Evolutionary conservation across 2,329 filamentous ascomycete genomes (phyloP).

Genomic region (Colletotrichum somersetense): DNA sequence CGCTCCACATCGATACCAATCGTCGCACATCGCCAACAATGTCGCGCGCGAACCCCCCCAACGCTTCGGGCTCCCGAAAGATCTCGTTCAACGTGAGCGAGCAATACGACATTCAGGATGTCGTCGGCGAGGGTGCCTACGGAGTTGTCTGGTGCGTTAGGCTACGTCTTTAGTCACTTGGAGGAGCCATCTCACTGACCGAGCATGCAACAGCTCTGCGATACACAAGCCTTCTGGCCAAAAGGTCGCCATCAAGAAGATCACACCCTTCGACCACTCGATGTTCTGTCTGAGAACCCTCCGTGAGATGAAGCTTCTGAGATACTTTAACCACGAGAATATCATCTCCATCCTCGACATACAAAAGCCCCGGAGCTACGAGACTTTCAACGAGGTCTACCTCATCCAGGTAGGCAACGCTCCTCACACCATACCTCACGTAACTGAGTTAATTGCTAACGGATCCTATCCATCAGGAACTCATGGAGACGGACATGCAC

Average conservation of each 20-base stretch:
- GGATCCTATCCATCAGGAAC: conserved; percentile 69
- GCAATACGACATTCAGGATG: conserved; percentile 99
- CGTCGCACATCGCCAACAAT: conserved; percentile 52
- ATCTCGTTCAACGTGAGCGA: conserved; percentile 99
- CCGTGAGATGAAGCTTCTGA: conserved; percentile 98
- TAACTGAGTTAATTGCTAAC: conserved; percentile 40
- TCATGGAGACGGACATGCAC: conserved; percentile 99
- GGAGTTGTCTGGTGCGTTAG: conserved; percentile 92
- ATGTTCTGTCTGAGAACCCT: conserved; percentile 98
- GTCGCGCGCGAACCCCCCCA: conserved; percentile 70
- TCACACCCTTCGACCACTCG: conserved; percentile 98
- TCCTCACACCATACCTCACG: neutral
- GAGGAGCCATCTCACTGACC: conserved; percentile 1
- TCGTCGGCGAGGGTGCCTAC: conserved; percentile 97
- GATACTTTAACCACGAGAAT: conserved; percentile 99
- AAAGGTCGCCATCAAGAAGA: conserved; percentile 99
- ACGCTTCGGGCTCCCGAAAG: conserved; percentile 80
- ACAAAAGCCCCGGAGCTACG: conserved; percentile 96
- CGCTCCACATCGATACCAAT: conserved; percentile 28
- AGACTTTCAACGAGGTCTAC: conserved; percentile 97
- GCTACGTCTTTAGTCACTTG: conserved; percentile 5
- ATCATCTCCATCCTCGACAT: conserved; percentile 99
- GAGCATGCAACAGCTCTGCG: conserved; percentile 75
- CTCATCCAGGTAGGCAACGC: conserved; percentile 84
- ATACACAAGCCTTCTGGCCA: conserved; percentile 98